Percentiles rank a stretch among this genome's conserved stretches.
Conservation (phyloP, 495 filamentous ascomycete species). For the Podospora fimiseda region DNA sequence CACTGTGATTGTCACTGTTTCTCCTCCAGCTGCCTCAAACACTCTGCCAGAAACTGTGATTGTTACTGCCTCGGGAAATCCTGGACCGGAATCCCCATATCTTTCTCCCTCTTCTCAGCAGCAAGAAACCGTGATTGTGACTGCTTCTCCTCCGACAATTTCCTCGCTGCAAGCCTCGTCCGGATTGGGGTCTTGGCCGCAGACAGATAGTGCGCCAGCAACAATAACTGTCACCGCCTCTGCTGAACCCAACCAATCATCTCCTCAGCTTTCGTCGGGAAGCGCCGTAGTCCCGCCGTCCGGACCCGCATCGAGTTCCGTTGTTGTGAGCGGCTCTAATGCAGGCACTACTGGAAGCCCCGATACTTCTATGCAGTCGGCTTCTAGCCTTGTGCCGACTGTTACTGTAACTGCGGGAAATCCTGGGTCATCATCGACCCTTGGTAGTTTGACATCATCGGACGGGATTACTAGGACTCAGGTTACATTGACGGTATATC, state of each 20-base stretch:
- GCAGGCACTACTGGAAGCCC: background rate
- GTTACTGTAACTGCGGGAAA: background rate
- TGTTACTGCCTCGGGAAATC: background rate
- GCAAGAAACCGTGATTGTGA: background rate
- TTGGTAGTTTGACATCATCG: background rate
- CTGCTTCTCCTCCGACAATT: background rate
- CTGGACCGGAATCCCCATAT: background rate
- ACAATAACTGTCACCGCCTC: background rate
- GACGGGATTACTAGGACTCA: background rate
- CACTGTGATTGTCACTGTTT: constrained; percentile 7
- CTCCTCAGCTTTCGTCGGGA: background rate
- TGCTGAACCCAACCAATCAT: background rate
- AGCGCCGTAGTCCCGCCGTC: background rate
- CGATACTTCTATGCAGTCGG: background rate
- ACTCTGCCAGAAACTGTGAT: constrained; percentile 1
- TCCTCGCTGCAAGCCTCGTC: background rate
- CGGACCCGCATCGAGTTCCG: background rate
- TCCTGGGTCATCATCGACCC: background rate
- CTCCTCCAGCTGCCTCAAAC: background rate
- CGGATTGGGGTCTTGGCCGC: background rate
- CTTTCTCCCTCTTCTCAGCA: background rate
- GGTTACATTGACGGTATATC: background rate
- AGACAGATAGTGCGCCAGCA: background rate
- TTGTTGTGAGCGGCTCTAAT: background rate
- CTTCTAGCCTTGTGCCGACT: background rate